A percentile compares a stretch with the other conserved stretches of the same genome.
phyloP scores from a whole-genome alignment of 345 rosid genomes.

The Lenwebbia sp. region DNA sequence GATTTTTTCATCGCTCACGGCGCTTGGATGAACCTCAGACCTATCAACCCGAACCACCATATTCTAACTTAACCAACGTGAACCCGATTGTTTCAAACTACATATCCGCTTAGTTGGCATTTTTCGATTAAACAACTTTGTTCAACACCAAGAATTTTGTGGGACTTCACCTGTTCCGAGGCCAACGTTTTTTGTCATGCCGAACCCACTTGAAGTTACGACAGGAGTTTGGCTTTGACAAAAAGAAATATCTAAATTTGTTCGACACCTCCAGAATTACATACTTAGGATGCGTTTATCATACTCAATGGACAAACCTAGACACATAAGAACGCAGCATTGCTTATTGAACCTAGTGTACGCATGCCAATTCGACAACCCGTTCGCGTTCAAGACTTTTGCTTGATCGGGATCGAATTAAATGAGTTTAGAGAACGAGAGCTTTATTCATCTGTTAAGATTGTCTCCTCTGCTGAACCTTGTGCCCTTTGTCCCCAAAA shows the following conservation, averaged over 20 bases:
- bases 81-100: neutral
- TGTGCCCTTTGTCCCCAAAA: neutral
- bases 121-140: neutral
- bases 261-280: neutral
- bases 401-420: neutral
- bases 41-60: accelerated
- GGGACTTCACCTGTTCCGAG: too few species aligned
- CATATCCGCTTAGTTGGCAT: neutral
- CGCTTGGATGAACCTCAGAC: neutral
- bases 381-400: neutral
- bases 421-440: neutral
- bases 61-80: neutral
- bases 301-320: neutral
- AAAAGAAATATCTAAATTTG: neutral
- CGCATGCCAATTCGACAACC: neutral
- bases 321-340: neutral
- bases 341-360: neutral
- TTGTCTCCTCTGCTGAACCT: neutral
- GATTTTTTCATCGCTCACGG: accelerated
- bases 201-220: too few species aligned
- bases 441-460: neutral
- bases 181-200: too few species aligned
- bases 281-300: neutral
- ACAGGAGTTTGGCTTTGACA: too few species aligned
- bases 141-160: neutral